A percentile compares a stretch with the other conserved stretches of the same genome.
Conservation (phyloP, 345 rosid species). For the Rhodamnia rubescens region DNA sequence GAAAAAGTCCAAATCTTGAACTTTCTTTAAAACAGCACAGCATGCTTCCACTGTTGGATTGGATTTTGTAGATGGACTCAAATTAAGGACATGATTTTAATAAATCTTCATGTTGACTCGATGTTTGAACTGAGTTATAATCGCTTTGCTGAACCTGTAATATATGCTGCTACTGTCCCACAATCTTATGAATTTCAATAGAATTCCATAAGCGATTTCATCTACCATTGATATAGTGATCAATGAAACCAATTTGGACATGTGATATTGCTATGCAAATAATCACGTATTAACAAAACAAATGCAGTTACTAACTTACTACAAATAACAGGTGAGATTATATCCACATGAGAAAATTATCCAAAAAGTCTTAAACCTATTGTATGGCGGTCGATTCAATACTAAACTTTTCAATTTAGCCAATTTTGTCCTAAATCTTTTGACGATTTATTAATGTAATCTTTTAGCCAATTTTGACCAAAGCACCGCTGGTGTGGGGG, state of each 20-base stretch:
- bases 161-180: background rate
- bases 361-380: accelerated
- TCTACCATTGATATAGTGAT: background rate
- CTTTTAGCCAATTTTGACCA: background rate
- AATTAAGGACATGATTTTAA: background rate
- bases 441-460: background rate
- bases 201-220: background rate
- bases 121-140: background rate
- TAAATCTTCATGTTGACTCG: background rate
- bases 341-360: background rate
- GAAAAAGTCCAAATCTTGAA: background rate
- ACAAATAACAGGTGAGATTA: background rate
- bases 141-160: background rate
- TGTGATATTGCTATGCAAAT: background rate
- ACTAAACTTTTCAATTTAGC: accelerated
- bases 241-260: background rate
- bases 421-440: background rate
- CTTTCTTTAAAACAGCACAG: background rate
- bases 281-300: background rate
- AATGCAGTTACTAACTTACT: background rate
- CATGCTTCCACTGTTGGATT: background rate
- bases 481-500: accelerated
- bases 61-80: background rate
- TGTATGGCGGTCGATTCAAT: accelerated
- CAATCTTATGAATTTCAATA: background rate